Conservation (phyloP, 495 filamentous ascomycete species). For the Durotheca rogersii region DNA sequence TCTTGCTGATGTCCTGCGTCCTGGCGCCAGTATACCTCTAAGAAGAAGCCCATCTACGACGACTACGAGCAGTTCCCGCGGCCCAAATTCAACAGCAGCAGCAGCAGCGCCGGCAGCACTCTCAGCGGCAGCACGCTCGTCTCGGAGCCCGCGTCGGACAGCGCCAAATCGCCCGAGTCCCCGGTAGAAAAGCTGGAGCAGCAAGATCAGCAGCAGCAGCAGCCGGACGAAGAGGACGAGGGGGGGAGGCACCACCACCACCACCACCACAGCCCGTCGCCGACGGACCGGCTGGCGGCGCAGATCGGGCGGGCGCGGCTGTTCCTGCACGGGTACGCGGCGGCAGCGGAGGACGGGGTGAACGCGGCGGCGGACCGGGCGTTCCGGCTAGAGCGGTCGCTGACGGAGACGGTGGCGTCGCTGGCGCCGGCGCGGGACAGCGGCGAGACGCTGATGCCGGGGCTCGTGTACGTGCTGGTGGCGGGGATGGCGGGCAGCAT, state of each 20-base stretch:
- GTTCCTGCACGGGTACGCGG: constrained; percentile 72
- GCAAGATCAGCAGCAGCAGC: constrained; percentile 30
- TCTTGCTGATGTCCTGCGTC: constrained; percentile 1
- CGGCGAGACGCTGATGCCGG: constrained; percentile 82
- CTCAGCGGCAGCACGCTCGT: constrained; percentile 22
- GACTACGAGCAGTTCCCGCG: constrained; percentile 53
- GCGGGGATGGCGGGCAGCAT: constrained; percentile 91
- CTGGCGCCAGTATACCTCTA: constrained; percentile 44
- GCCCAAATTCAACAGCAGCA: constrained; percentile 31
- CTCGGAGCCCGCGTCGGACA: constrained; percentile 34
- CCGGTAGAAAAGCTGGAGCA: constrained; percentile 36
- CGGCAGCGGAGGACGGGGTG: constrained; percentile 70
- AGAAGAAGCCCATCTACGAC: constrained; percentile 89
- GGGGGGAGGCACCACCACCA: too few species aligned
- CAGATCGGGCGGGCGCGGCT: constrained; percentile 80
- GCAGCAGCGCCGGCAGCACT: neutral
- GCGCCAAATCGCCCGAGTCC: constrained; percentile 26
- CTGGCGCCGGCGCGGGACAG: constrained; percentile 80
- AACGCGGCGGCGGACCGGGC: constrained; percentile 72
- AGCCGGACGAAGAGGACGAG: too few species aligned
- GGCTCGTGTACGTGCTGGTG: constrained; percentile 84
- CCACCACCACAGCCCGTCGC: constrained; percentile 63
- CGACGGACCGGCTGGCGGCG: constrained; percentile 85
- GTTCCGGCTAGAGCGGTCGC: constrained; percentile 76
- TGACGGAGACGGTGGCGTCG: constrained; percentile 82